phyloP scores from a whole-genome alignment of 768 basidiomycete species.

The Lactarius trivialis region DNA sequence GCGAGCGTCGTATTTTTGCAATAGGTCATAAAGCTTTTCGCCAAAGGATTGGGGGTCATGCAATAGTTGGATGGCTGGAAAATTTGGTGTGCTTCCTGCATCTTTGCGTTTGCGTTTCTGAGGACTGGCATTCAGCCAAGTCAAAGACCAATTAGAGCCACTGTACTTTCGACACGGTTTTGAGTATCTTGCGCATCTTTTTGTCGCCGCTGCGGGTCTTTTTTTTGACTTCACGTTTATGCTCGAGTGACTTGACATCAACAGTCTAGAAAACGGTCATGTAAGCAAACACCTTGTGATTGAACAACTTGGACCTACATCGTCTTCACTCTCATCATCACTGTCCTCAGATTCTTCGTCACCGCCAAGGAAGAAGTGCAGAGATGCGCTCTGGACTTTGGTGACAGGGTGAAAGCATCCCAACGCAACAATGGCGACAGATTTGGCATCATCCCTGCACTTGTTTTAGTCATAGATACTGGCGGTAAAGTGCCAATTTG shows the following conservation, averaged over 20 bases:
- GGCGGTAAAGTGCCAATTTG: not conserved
- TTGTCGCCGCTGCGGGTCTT: conserved; percentile 81
- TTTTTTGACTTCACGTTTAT: conserved; percentile 89
- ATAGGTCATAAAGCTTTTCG: conserved; percentile 84
- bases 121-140: conserved; percentile 22
- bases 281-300: conserved; percentile 14
- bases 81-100: conserved; percentile 50
- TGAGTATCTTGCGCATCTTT: conserved; percentile 68
- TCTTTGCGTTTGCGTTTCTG: conserved; percentile 32
- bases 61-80: conserved; percentile 86
- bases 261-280: conserved; percentile 34
- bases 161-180: conserved; percentile 64
- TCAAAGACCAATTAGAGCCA: not conserved
- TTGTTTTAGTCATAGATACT: not conserved
- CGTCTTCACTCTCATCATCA: conserved; percentile 58
- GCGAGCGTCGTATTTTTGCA: conserved; percentile 86
- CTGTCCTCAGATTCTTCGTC: conserved; percentile 71
- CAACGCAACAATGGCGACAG: conserved; percentile 84
- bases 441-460: conserved; percentile 78
- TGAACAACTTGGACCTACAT: conserved; percentile 29
- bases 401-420: conserved; percentile 90
- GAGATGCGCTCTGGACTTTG: conserved; percentile 90
- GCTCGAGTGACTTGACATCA: conserved; percentile 69
- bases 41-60: conserved; percentile 94
- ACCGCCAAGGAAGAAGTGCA: conserved; percentile 94